Base-by-base conservation (phyloP, 345 rosid genomes). In the Dipteronia sinensis region DNA sequence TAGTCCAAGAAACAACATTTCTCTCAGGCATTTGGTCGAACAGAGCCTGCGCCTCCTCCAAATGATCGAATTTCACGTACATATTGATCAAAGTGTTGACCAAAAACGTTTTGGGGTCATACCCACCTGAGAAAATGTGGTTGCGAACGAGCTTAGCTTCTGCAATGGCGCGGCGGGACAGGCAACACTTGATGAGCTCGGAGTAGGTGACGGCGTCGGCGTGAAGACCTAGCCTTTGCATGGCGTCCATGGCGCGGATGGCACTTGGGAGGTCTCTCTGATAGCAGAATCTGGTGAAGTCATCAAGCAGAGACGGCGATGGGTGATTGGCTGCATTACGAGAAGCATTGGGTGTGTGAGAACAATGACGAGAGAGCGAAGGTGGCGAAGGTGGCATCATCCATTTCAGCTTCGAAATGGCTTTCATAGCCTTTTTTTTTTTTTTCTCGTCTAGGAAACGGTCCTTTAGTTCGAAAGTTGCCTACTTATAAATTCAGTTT, bases 1-100 rank as follows among this genome's bases (percentile, higher is more conserved):
- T 89, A n/a, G 97, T 92, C 97, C 97, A 92, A 47, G 97, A 85
- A 77, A 83, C 71, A 81, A 83, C 83, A 47, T 82, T 77, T 69
- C 85, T 81, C 1, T 79, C 58, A 73, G 83, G 79, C 82, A 86
- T 79, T 83, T 76, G 29, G 4, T 83, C 87, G 71, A 83, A 82
- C 86, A 81, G 15, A 9, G 40, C 46, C 80, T 80, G 80, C 6
- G 91, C 92, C 0, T 82, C 84, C 11, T 69, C 77, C 75, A 89
- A 75, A 58, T 90, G 77, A 70, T 79, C 58, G 73, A 90, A 86
- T 27, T 89, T 92, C 0, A 85, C 97, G n/a, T 81, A 88, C 90
- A 92, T 82, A 34, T 67, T 84, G 44, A 90, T 72, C 27, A 90
- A 71, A 69, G 74, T 68, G 76, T 92, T 90, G 65, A 79, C 73